Evolutionary conservation across 2,329 filamentous ascomycete species (phyloP).

Genomic region (Dactylella cylindrospora): DNA sequence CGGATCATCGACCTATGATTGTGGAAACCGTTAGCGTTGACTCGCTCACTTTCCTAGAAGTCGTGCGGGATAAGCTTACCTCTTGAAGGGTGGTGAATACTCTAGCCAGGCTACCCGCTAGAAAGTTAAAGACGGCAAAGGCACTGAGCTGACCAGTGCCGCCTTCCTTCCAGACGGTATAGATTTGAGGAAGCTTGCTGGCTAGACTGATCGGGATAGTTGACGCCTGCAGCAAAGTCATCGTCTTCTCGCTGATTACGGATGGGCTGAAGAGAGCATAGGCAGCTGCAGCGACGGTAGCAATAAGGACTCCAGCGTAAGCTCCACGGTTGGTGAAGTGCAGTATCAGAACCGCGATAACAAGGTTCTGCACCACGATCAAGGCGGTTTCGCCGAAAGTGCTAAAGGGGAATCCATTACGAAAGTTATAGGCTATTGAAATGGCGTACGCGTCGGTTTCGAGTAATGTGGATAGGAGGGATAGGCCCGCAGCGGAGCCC

Average conservation of each 20-base stretch:
- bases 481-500: conserved; percentile 78
- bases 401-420: conserved; percentile 90
- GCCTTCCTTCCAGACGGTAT: conserved; percentile 78
- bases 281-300: conserved; percentile 68
- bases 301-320: conserved; percentile 75
- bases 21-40: no score
- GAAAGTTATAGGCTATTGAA: conserved; percentile 85
- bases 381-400: conserved; percentile 94
- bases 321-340: conserved; percentile 72
- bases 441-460: conserved; percentile 88
- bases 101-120: conserved; percentile 84
- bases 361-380: conserved; percentile 87
- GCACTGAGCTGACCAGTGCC: conserved; percentile 94
- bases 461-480: conserved; percentile 86
- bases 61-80: conserved; percentile 45
- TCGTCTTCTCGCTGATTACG: conserved; percentile 65
- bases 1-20: conserved; percentile 73
- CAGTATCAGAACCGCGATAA: conserved; percentile 83
- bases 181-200: conserved; percentile 91
- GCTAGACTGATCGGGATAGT: conserved; percentile 68
- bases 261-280: conserved; percentile 69
- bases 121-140: conserved; percentile 98
- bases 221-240: conserved; percentile 56
- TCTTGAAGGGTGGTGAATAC: conserved; percentile 98
- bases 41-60: no score